Evolutionary conservation across 1,139 yeast genomes (phyloP).

Genomic region (Yamadazyma atmosphaerica): DNA sequence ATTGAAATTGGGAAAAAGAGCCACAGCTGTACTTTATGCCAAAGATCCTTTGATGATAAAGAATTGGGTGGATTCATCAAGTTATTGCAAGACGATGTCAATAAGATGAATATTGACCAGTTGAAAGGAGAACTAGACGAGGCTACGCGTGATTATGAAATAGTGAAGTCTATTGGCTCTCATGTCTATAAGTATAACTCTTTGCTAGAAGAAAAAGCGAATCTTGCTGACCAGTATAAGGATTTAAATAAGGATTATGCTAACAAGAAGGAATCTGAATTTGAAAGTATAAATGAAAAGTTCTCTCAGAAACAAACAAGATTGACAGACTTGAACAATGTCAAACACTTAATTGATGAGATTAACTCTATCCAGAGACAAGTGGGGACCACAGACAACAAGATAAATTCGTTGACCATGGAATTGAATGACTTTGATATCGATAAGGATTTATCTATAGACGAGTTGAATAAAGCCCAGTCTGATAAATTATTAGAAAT

Average conservation of each 20-base stretch:
- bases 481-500: slow-evolving; percentile 41
- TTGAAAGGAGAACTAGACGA: slow-evolving; percentile 35
- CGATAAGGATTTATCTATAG: slow-evolving; percentile 29
- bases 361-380: slow-evolving; percentile 18
- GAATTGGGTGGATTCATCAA: slow-evolving; percentile 31
- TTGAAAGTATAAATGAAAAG: slow-evolving; percentile 9
- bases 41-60: slow-evolving; percentile 53
- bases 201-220: slow-evolving; percentile 13
- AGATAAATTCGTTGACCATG: slow-evolving; percentile 11
- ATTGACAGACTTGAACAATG: slow-evolving; percentile 13
- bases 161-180: slow-evolving; percentile 26
- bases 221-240: slow-evolving; percentile 5
- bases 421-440: slow-evolving; percentile 47
- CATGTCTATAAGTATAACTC: slow-evolving; percentile 30
- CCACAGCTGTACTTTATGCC: slow-evolving; percentile 65
- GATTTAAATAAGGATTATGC: slow-evolving; percentile 5
- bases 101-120: slow-evolving; percentile 36
- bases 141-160: slow-evolving; percentile 31
- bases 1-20: slow-evolving; percentile 56
- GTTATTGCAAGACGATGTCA: slow-evolving; percentile 38
- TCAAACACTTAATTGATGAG: slow-evolving; percentile 11
- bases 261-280: background rate
- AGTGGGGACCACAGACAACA: slow-evolving; percentile 12
- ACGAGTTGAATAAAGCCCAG: slow-evolving; percentile 38
- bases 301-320: slow-evolving; percentile 11